These are phyloP conservation scores for Penicillium waksmanii DNA, from an alignment of 495 filamentous ascomycete species.

Conservation along the genomic window DNA sequence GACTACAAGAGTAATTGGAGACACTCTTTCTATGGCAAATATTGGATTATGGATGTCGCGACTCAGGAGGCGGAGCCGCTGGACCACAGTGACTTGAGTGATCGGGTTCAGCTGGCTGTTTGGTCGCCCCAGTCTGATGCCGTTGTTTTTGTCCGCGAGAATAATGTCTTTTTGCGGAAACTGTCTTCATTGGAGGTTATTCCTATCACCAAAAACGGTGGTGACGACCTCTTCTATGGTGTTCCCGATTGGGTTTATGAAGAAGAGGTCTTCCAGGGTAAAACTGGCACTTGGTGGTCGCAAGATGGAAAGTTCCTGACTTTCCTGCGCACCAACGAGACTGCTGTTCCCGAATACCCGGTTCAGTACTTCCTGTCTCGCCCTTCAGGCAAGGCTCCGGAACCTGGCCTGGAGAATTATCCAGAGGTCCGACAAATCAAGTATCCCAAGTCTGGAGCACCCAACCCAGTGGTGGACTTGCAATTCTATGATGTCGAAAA, in stretches of 20 bases:
- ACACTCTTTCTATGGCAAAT: conserved; percentile 80
- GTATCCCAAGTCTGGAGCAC: conserved; percentile 94
- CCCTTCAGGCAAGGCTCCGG: conserved; percentile 75
- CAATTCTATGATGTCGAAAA: conserved; percentile 88
- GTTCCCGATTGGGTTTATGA: conserved; percentile 99
- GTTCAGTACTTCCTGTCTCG: conserved; percentile 90
- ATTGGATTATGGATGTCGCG: conserved; percentile 93
- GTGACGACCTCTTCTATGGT: conserved; percentile 86
- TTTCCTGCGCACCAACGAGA: conserved; percentile 92
- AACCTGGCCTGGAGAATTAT: conserved; percentile 80
- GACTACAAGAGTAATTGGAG: conserved; percentile 77
- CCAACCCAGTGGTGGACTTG: conserved; percentile 86
- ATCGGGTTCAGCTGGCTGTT: conserved; percentile 76
- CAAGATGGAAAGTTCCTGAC: conserved; percentile 84
- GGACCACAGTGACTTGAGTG: conserved; percentile 68
- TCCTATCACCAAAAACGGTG: conserved; percentile 85
- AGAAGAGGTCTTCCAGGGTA: conserved; percentile 84
- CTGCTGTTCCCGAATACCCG: conserved; percentile 87
- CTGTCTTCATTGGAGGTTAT: conserved; percentile 61
- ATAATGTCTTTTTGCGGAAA: conserved; percentile 84
- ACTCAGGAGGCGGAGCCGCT: conserved; percentile 79
- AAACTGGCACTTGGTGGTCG: conserved; percentile 93
- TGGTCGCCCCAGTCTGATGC: conserved; percentile 91
- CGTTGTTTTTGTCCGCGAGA: conserved; percentile 80
- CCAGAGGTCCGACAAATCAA: conserved; percentile 92